Evolutionary conservation across 75 land plant genomes (phyloP).

Genomic region (Selaginella tamariscina): DNA sequence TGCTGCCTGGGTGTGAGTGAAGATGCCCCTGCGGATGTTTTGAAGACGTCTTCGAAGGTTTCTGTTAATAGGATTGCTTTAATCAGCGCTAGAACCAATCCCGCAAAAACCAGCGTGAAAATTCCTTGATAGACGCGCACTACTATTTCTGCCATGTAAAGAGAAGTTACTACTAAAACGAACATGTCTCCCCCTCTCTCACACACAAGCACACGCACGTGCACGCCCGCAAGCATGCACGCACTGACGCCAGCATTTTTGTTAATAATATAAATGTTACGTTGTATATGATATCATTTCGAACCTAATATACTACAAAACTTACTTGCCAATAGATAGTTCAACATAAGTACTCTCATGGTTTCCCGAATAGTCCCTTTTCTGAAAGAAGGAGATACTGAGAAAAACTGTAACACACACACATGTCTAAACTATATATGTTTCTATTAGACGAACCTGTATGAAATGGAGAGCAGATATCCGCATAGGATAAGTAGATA

Average conservation of each 20-base stretch:
- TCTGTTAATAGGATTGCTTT: conserved; percentile 37
- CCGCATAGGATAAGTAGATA: conserved; percentile 30
- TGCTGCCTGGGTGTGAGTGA: conserved; percentile 19
- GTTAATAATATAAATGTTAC: not conserved
- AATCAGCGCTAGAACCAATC: conserved; percentile 35
- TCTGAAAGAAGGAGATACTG: not conserved
- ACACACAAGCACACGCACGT: not conserved
- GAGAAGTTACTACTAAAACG: not conserved
- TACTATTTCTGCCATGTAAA: conserved; percentile 31
- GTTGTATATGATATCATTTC: not conserved
- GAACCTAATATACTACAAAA: not conserved
- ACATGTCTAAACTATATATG: not conserved
- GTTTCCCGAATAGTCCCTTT: not conserved
- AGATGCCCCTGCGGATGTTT: conserved; percentile 31
- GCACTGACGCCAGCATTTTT: not conserved
- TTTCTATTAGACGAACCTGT: conserved; percentile 32
- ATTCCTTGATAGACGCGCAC: conserved; percentile 26
- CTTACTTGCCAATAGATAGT: not conserved
- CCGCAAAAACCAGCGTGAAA: conserved; percentile 29
- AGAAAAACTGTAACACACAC: conserved; percentile 2
- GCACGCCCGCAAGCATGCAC: not conserved
- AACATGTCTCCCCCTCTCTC: not conserved
- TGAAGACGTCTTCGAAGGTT: conserved; percentile 23
- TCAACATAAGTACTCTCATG: not conserved
- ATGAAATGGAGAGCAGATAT: conserved; percentile 18